These are phyloP conservation scores for Plenodomus biglobosus DNA, from an alignment of 2,329 filamentous ascomycete species.

Conservation along the genomic window DNA sequence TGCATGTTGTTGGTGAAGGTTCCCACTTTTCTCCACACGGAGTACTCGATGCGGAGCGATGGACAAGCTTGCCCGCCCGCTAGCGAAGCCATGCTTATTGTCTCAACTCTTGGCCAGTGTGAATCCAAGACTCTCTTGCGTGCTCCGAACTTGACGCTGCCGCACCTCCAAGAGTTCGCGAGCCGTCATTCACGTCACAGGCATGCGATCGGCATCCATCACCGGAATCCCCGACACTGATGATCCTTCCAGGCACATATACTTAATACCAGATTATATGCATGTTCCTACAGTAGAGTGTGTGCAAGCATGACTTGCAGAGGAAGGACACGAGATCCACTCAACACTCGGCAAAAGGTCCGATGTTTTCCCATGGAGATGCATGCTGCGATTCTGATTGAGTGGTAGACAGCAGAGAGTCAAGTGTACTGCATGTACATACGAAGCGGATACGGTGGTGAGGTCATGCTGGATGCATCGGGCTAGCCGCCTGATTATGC, in stretches of 20 bases:
- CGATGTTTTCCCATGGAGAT: background rate
- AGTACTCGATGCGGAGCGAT: conserved; percentile 6
- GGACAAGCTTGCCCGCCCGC: conserved; percentile 4
- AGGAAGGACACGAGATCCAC: too few relatives aligned
- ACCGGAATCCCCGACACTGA: background rate
- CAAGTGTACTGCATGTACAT: too few relatives aligned
- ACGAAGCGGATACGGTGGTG: background rate
- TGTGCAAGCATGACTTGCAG: too few relatives aligned
- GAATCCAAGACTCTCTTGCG: background rate
- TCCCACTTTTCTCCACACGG: conserved; percentile 4
- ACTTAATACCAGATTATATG: too few relatives aligned
- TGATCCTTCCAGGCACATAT: too few relatives aligned
- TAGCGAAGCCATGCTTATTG: conserved; percentile 8
- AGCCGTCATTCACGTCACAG: background rate
- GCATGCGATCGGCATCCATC: background rate
- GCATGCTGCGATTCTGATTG: too few relatives aligned
- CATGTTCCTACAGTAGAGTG: too few relatives aligned
- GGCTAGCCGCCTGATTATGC: background rate
- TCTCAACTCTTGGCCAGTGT: conserved; percentile 2
- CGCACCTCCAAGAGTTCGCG: background rate
- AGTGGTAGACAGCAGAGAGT: too few relatives aligned
- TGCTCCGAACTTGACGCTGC: background rate
- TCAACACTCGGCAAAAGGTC: background rate
- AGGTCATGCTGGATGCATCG: background rate
- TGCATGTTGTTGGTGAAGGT: background rate